Base-by-base conservation (phyloP, 179 eudicot genomes). In the Carnegiea gigantea region DNA sequence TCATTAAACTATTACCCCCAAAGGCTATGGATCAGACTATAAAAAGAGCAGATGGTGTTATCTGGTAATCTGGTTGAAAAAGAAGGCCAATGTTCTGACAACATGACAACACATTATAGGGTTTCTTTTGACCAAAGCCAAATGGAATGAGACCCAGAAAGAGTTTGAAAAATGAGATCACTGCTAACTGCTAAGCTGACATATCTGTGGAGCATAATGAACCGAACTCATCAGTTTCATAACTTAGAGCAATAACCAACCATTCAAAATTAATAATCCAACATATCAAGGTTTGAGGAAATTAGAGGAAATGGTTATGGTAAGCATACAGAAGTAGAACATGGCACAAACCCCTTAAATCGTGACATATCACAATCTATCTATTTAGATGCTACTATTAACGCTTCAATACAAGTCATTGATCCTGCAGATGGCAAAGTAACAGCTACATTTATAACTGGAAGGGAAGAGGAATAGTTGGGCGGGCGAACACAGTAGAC, bases 1-100 rank as follows among this genome's bases (percentile, higher is more conserved):
- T 40, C 67, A n/a, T 75, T 68, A 68, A 73, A 78, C 64, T 36
- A 68, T 17, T 82, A 70, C 53, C 80, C 84, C 33, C 54, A 24
- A 12, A n/a, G 43, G 36, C 36, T 33, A 78, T 20, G 62, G 73
- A 81, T 62, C 81, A 62, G 62, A 77, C 75, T 33, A 73, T 18
- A 48, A 53, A 36, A 71, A 23, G 54, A 38, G 33, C n/a, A 21
- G 21, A 53, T 23, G n/a, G 15, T 59, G 5, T 65, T 54, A 65
- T 38, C 53, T 14, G 44, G 73, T 44, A 33, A 33, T 33, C 36
- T 33, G 36, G 36, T 33, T 9, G 28, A 33, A 77, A 70, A 44
- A 33, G 67, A 46, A 18, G 60, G 65, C 33, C 23, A 57, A 73
- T 59, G 44, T 21, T 57, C 28, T 53, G 14, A 53, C 15, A 11